Evolutionary conservation across 345 rosid genomes (phyloP), one percentile per base, ranked within the genome.

Genomic region (Rubroshorea leprosula): DNA sequence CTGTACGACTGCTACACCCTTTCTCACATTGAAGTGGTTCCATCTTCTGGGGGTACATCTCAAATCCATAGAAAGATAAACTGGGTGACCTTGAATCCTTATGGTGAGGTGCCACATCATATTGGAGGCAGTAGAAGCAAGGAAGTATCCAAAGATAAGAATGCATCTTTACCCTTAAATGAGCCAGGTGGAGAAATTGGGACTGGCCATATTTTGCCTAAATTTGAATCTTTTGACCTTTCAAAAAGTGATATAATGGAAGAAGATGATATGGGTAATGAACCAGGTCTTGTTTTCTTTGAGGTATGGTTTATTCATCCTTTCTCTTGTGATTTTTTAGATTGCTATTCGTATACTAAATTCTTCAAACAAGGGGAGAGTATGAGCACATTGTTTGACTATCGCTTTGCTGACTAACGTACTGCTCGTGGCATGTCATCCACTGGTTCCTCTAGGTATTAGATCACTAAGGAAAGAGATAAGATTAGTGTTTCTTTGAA

Each of bases 71-170:
- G 98, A 74, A 86, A 57, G 68, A 78, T 80, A 54, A 83, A 84
- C 67, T 91, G 98, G 98, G 95, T 83, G 47, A 88, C 96, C 69
- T 63, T 91, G 70, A 91, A 92, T 71, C 96, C 96, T 47, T 65
- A 82, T 45, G 95, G 96, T 57, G 96, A 88, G 74, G 62, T 61
- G 2, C 47, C 61, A 17, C 80, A 71, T 64, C 26, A 9, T 19
- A 5, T 15, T 35, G 82, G 71, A 24, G 68, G 67, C 59, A 55
- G 21, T 38, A 63, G 38, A 27, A 62, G 26, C 24, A 69, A 65
- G 51, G 75, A 69, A 1, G 70, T 54, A 58, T 4, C 14, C 9
- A 45, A 62, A 43, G 56, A 39, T 23, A 64, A 51, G 27, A 57
- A 55, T 66, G 64, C 57, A 19, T 59, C 55, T 66, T 63, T 58